Base-by-base conservation (phyloP, 805 yeast species). In the Ogataea haglerorum region DNA sequence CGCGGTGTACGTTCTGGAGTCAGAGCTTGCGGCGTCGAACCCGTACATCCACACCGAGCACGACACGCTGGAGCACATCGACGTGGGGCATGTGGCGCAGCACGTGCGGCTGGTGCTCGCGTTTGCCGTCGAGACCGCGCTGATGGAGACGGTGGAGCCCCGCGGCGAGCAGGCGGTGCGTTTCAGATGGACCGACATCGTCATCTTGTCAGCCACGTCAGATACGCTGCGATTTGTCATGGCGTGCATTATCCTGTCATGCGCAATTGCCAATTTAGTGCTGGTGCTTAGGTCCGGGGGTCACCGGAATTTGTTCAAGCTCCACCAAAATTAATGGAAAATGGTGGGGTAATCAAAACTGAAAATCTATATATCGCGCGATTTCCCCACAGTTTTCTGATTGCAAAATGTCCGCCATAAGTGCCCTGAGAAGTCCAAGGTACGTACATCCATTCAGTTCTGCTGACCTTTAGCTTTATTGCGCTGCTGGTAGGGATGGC, bases 1-100 rank as follows among this genome's bases (percentile, higher is more conserved):
- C 4, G 75, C 88, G 8, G 76, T 88, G 23, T 85, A 88, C 62
- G 84, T 87, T 33, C 77, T 84, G 48, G 99, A 93, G 62, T 73
- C 87, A 31, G 82, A 75, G 42, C 73, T 87, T 60, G 72, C 75
- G 40, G 70, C 70, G 47, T 70, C 80, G 3, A 80, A 78, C 61
- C 82, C 81, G 33, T 82, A 69, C 56, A 83, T 89, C 48, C 99
- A 91, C 63, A 74, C 85, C 29, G 72, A 78, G 1, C 60, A 75
- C 61, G 99, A 91, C 57, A 88, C 95, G 2, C 57, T 91, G 41
- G 96, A 89, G 53, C 69, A 84, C 51, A 70, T 91, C 38, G 82
- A 85, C 55, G 78, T 85, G 54, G 78, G 72, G 31, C 96, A 90
- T 59, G 78, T 91, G 68, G 72, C 68, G 12, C 87, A 91, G 64